A percentile compares a stretch with the other conserved stretches of the same genome.
phyloP scores from a whole-genome alignment of 192 early-diverging fungal species.

The Dispira parvispora region DNA sequence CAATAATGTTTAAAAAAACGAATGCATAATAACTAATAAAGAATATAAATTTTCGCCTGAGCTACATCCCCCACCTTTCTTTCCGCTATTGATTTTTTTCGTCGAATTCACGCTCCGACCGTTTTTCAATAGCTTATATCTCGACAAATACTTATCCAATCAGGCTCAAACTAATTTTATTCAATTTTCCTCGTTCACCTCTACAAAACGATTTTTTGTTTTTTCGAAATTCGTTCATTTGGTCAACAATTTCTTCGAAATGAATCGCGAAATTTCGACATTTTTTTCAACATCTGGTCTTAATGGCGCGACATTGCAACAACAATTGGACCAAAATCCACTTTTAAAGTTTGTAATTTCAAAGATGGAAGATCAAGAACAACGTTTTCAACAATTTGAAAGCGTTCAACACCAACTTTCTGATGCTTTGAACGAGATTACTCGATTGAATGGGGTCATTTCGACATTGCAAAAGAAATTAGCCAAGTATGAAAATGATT shows the following conservation, averaged over 20 bases:
- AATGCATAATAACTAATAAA: conserved; percentile 4
- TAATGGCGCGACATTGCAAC: conserved; percentile 4
- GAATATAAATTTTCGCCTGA: conserved; percentile 4
- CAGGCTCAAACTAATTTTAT: conserved; percentile 4
- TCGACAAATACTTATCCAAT: conserved; percentile 4
- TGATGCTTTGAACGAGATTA: conserved; percentile 4
- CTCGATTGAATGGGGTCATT: conserved; percentile 4
- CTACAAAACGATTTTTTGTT: conserved; percentile 4
- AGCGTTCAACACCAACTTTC: conserved; percentile 4
- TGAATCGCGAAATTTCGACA: conserved; percentile 4
- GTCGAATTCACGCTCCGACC: conserved; percentile 3
- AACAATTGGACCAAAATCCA: conserved; percentile 4
- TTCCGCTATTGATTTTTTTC: conserved; percentile 4
- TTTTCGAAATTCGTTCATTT: conserved; percentile 4
- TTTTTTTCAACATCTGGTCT: conserved; percentile 4
- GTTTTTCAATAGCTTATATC: conserved; percentile 4
- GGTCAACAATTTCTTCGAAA: conserved; percentile 4
- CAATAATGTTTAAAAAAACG: conserved; percentile 4
- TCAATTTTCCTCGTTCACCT: conserved; percentile 4
- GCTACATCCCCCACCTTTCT: conserved; percentile 4
- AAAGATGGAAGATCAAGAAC: conserved; percentile 4
- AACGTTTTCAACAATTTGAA: conserved; percentile 4
- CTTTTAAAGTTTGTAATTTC: conserved; percentile 4
- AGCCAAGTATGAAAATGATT: conserved; percentile 4
- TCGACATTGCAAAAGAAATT: conserved; percentile 4